Evolutionary conservation across 345 rosid species (phyloP).

Genomic region (Dipteronia dyeriana): DNA sequence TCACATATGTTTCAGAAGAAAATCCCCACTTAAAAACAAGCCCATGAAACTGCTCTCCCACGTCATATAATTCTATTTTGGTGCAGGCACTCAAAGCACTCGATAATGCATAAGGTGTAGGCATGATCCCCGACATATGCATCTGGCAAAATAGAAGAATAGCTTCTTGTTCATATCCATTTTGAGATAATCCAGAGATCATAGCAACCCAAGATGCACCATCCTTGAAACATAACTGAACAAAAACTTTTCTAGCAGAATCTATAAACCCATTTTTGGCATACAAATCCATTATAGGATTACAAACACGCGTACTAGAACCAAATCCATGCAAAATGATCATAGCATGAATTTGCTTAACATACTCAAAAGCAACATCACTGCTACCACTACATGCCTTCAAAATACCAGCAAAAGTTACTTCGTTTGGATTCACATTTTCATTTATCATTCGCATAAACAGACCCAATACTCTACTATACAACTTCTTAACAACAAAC

Average conservation of each 20-base stretch:
- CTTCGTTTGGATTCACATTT: slow-evolving; percentile 42
- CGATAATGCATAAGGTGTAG: slow-evolving; percentile 77
- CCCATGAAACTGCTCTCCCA: slow-evolving; percentile 74
- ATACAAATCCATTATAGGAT: slow-evolving; percentile 70
- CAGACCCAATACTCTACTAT: slow-evolving; percentile 32
- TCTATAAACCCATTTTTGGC: slow-evolving; percentile 56
- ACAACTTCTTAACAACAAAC: slow-evolving; percentile 41
- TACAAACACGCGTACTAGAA: slow-evolving; percentile 45
- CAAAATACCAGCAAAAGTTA: slow-evolving; percentile 43
- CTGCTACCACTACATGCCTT: slow-evolving; percentile 50
- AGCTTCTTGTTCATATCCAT: slow-evolving; percentile 62
- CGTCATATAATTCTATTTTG: slow-evolving; percentile 51
- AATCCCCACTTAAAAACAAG: slow-evolving; percentile 72
- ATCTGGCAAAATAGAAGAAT: slow-evolving; percentile 56
- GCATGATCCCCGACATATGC: slow-evolving; percentile 51
- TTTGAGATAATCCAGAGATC: slow-evolving; percentile 74
- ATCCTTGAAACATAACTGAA: slow-evolving; percentile 53
- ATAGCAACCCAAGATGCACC: slow-evolving; percentile 82
- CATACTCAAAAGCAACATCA: slow-evolving; percentile 32
- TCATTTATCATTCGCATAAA: slow-evolving; percentile 49
- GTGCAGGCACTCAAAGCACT: slow-evolving; percentile 85
- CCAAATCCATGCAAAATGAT: slow-evolving; percentile 58
- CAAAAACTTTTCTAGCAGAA: slow-evolving; percentile 60
- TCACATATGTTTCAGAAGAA: slow-evolving; percentile 62
- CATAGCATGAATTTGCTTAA: slow-evolving; percentile 68